A percentile compares a stretch with the other conserved stretches of the same genome.
Evolutionary conservation across 805 yeast species (phyloP).

Genomic region (Myxozyma kluyveri): DNA sequence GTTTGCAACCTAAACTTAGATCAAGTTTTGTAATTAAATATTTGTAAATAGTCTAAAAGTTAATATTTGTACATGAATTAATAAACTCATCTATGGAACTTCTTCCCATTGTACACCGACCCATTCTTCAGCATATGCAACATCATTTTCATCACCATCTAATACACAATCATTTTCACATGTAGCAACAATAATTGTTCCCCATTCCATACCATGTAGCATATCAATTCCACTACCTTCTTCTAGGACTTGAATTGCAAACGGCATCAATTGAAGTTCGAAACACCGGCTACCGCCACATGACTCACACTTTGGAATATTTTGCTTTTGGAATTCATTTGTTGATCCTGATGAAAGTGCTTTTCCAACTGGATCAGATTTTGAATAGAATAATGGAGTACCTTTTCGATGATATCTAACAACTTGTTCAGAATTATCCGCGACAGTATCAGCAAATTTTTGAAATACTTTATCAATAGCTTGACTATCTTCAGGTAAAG

Average conservation of each 20-base stretch:
- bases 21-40: too few species aligned
- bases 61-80: background rate
- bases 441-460: slow-evolving; percentile 68
- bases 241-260: slow-evolving; percentile 80
- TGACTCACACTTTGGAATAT: slow-evolving; percentile 62
- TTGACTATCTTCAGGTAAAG: slow-evolving; percentile 26
- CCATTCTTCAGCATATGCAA: slow-evolving; percentile 80
- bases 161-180: slow-evolving; percentile 65
- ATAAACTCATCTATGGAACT: background rate
- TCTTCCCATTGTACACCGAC: slow-evolving; percentile 86
- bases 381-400: slow-evolving; percentile 68
- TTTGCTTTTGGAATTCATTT: slow-evolving; percentile 27
- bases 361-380: slow-evolving; percentile 54
- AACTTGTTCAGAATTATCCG: slow-evolving; percentile 82
- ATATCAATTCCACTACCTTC: slow-evolving; percentile 45
- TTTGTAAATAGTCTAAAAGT: slow-evolving; percentile 8
- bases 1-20: slow-evolving; percentile 32
- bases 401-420: slow-evolving; percentile 82
- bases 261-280: slow-evolving; percentile 94
- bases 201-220: slow-evolving; percentile 93
- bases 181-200: slow-evolving; percentile 81
- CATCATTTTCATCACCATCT: slow-evolving; percentile 55
- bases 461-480: slow-evolving; percentile 73
- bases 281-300: slow-evolving; percentile 53
- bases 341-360: slow-evolving; percentile 36